These are phyloP conservation scores for Fraxinus velutina DNA, from an alignment of 305 asterid species.

Conservation along the genomic window DNA sequence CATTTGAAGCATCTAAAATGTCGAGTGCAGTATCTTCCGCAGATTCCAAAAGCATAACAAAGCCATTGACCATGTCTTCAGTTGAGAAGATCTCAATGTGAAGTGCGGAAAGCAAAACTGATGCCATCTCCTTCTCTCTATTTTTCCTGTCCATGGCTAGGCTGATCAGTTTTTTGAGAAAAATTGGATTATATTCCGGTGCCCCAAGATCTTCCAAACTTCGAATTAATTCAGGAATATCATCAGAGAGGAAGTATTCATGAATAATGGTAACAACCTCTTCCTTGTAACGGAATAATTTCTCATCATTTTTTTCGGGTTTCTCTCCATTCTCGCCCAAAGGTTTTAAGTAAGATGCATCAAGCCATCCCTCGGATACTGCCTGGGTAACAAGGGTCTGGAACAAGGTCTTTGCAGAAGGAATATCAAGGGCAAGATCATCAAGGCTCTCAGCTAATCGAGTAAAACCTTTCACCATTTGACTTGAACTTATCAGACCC, in stretches of 20 bases:
- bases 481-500: slow-evolving; percentile 79
- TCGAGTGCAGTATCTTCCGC: slow-evolving; percentile 94
- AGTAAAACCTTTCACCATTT: slow-evolving; percentile 67
- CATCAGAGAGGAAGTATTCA: slow-evolving; percentile 77
- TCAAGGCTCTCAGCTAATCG: slow-evolving; percentile 70
- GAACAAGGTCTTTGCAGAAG: slow-evolving; percentile 57
- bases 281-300: slow-evolving; percentile 50
- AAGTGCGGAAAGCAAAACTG: slow-evolving; percentile 81
- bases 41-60: slow-evolving; percentile 75
- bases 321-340: slow-evolving; percentile 36
- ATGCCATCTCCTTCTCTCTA: slow-evolving; percentile 94
- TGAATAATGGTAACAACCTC: slow-evolving; percentile 64
- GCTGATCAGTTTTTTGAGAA: slow-evolving; percentile 75
- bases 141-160: slow-evolving; percentile 91
- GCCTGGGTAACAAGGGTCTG: slow-evolving; percentile 54
- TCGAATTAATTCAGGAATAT: slow-evolving; percentile 79
- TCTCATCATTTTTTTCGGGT: slow-evolving; percentile 40
- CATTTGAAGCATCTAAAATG: slow-evolving; percentile 80
- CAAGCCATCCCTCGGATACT: slow-evolving; percentile 77
- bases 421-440: slow-evolving; percentile 81
- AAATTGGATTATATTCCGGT: slow-evolving; percentile 68
- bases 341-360: slow-evolving; percentile 45
- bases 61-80: slow-evolving; percentile 81
- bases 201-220: slow-evolving; percentile 73
- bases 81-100: slow-evolving; percentile 80